Conservation (phyloP, 345 rosid genomes). For the Clarkia xantiana region DNA sequence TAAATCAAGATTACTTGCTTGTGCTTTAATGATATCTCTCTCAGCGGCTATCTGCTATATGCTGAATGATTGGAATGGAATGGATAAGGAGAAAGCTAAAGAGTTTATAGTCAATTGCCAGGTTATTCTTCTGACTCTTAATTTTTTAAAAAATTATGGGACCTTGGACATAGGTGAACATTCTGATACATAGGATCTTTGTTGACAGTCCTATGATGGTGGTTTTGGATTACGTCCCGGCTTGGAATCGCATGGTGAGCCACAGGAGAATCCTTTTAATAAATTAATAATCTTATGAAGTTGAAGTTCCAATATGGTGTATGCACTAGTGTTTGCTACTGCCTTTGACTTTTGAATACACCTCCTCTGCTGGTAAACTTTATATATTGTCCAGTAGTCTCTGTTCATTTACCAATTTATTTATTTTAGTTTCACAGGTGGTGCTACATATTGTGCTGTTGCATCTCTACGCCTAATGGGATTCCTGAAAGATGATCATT, state of each 20-base stretch:
- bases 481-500: conserved; percentile 46
- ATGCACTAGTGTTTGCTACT: neutral
- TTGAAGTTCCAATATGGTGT: neutral
- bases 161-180: neutral
- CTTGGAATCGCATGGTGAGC: conserved; percentile 95
- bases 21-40: conserved; percentile 16
- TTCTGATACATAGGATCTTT: neutral
- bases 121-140: conserved; percentile 20
- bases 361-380: neutral
- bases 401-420: conserved; percentile 8
- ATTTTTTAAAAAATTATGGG: neutral
- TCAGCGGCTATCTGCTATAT: conserved; percentile 78
- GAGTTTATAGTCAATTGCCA: conserved; percentile 67
- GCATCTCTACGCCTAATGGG: conserved; percentile 87
- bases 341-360: neutral
- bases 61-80: conserved; percentile 78
- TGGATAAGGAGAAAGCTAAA: conserved; percentile 68
- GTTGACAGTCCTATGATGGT: conserved; percentile 84
- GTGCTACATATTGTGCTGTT: conserved; percentile 85
- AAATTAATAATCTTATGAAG: neutral
- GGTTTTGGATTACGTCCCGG: conserved; percentile 94
- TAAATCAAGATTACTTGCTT: conserved; percentile 3
- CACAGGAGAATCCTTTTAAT: conserved; percentile 8
- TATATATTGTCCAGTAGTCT: no score
- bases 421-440: conserved; percentile 56